Evolutionary conservation across 257 asterid species (phyloP), one percentile per base, ranked within the genome.

Genomic region (Petrea volubilis): DNA sequence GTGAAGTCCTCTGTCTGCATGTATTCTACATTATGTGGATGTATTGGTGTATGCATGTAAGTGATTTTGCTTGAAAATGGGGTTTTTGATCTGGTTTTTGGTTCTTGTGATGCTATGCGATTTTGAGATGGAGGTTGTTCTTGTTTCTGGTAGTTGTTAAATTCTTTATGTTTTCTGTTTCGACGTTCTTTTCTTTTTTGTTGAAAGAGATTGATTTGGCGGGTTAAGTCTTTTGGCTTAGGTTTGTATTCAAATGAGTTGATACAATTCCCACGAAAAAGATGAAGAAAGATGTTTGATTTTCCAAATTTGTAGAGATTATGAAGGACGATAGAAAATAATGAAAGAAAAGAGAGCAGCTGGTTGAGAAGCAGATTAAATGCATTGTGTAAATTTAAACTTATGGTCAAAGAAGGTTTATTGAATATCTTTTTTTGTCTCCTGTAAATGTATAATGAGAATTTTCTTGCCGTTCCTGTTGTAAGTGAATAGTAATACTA

Each of bases 71-170:
- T n/a, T n/a, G 29, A 29, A 44, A 27, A 49, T 28, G 20, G 29
- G 6, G 17, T 44, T 57, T n/a, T 20, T 64, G 77, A 47, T 63
- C 60, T 76, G 52, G 52, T 13, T 17, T 67, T 31, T 65, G 28
- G 50, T 36, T 53, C 11, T 66, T 20, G 36, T 28, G n/a, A 1
- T 31, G 23, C 6, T n/a, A 11, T 60, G 21, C 23, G 14, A 57
- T 70, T 14, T 29, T 46, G 63, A 23, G 31, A 14, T 71, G 61
- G 63, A 17, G 6, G 25, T 44, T 12, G 3, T 14, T 44, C 20
- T 51, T 51, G 18, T 53, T 55, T 24, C 20, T 55, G 31, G 36
- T 25, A 20, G 4, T 24, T 52, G n/a, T 9, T 21, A 36, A 57
- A 57, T 13, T 57, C 31, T 17, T 28, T 28, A 57, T 57, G 13